Base-by-base conservation (phyloP, 202 grass and related monocot species). In the Zizania palustris region DNA sequence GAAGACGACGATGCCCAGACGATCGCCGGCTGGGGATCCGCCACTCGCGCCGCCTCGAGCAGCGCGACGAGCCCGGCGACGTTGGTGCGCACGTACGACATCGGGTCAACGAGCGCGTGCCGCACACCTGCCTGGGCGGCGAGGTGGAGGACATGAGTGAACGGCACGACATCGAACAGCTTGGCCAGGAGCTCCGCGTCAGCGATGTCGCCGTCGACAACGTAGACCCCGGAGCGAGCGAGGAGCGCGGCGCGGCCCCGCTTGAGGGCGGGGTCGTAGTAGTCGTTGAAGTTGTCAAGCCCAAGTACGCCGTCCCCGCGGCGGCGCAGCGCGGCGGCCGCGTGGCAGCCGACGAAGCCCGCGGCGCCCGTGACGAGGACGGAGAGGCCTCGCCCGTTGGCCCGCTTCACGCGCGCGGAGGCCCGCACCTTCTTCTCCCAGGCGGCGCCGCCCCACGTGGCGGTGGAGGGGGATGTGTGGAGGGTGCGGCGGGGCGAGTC, bases 41-140 rank as follows among this genome's bases (percentile, higher is more conserved):
- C 88, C 0, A 80, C 67, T 49, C 89, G 86, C 35, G 85, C 85
- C 40, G 83, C 88, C 82, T 95, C 92, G 67, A 95, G 83, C 54
- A 94, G 84, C 12, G 86, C 66, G 5, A 94, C 92, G 58, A 94
- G 83, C 0, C 92, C 92, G 7, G 86, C 88, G 11, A 94, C 86
- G 71, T 94, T 94, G 39, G 92, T 79, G 59, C 83, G 86, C 54
- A 94, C 92, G 50, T 94, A 91, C 7, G 92, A 94, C 78, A 87
- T 83, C 5, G 92, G 92, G 73, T 94, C 86, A 42, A 85, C 80
- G 65, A 94, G 86, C 41, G 92, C 92, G 67, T 91, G 89, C 57
- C 91, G 89, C 63, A 98, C 95, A 57, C 95, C 95, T 0, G 95
- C 95, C 75, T 98, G 95, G 21, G 95, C 95, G 7, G 95, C 95